A percentile compares a stretch with the other conserved stretches of the same genome.
Conservation (phyloP, 371 early-diverging fungal genomes). For the Coemansia sp. region DNA sequence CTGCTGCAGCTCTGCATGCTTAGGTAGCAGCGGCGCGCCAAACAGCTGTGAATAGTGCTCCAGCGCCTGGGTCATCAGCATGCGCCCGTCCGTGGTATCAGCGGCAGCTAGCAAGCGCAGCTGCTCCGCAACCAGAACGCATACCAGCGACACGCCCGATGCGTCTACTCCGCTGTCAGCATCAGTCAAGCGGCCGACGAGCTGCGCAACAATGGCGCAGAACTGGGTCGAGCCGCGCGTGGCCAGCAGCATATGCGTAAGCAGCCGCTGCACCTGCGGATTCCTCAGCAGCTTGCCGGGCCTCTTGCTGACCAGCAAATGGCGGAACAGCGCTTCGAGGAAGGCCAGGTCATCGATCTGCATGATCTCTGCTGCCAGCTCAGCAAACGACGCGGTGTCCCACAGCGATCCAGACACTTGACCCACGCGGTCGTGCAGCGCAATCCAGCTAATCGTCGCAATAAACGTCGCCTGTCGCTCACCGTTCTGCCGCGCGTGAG, state of each 20-base stretch:
- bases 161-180: no score
- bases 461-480: slow-evolving; percentile 13
- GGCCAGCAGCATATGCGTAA: slow-evolving; percentile 33
- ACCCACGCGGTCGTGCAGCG: slow-evolving; percentile 14
- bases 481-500: neutral
- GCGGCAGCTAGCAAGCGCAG: slow-evolving; percentile 3
- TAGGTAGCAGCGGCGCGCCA: neutral
- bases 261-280: slow-evolving; percentile 20
- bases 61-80: neutral
- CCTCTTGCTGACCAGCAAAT: slow-evolving; percentile 19
- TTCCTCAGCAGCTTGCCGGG: slow-evolving; percentile 6
- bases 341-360: slow-evolving; percentile 37
- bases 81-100: neutral
- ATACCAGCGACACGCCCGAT: slow-evolving; percentile 15
- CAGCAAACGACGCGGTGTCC: slow-evolving; percentile 15
- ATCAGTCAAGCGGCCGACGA: slow-evolving; percentile 4
- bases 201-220: slow-evolving; percentile 7
- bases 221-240: slow-evolving; percentile 20
- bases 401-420: slow-evolving; percentile 24
- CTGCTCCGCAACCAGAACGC: slow-evolving; percentile 19
- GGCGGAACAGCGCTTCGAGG: slow-evolving; percentile 29
- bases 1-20: neutral
- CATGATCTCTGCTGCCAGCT: slow-evolving; percentile 28
- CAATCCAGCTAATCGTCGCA: slow-evolving; percentile 32
- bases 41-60: slow-evolving; percentile 2